Evolutionary conservation across 768 basidiomycete genomes (phyloP), one percentile per base, ranked within the genome.

Genomic region (Xerocomellus amylosporus): DNA sequence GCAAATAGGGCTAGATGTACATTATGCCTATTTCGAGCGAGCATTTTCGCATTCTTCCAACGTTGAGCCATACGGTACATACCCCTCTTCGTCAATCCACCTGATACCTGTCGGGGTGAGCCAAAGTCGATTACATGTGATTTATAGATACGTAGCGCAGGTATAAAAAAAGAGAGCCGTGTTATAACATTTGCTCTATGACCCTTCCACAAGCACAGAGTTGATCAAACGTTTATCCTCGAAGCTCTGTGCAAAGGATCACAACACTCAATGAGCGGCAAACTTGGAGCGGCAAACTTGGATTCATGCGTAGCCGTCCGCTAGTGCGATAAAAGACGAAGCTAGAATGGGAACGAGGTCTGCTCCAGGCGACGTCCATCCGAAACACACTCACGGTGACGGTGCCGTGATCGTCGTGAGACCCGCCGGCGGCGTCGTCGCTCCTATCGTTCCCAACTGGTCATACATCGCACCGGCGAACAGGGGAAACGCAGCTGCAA

Each of bases 381-480:
- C 37, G 6, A 33, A 20, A 26, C 33, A 3, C 1, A 20, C 28
- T 28, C 1, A 85, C 83, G 83, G 83, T 40, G 84, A 63, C 0
- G 88, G 88, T 1, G 80, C 78, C 77, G 86, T 80, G 17, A 85
- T 43, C 3, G 80, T 77, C 53, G 79, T 77, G 12, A 90, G 64
- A 1, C 87, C 86, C 1, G 83, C 88, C 17, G 90, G 63, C n/a
- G 89, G 74, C 14, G 84, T 87, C 0, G 84, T 86, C 1, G 86
- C 87, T 0, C 88, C 88, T 0, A 86, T 86, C 0, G 85, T 83
- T 0, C 88, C 86, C 6, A 90, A 65, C 5, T 69, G 59, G 12
- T 67, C 55, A 56, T 79, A 85, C 81, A 83, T 78, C 30, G 76
- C 72, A 2, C 71, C 71, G 1, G 81, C 79, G 49, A 81, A 82